Conservation (phyloP, 1,284 basidiomycete species). For the Ganoderma meredithae region DNA sequence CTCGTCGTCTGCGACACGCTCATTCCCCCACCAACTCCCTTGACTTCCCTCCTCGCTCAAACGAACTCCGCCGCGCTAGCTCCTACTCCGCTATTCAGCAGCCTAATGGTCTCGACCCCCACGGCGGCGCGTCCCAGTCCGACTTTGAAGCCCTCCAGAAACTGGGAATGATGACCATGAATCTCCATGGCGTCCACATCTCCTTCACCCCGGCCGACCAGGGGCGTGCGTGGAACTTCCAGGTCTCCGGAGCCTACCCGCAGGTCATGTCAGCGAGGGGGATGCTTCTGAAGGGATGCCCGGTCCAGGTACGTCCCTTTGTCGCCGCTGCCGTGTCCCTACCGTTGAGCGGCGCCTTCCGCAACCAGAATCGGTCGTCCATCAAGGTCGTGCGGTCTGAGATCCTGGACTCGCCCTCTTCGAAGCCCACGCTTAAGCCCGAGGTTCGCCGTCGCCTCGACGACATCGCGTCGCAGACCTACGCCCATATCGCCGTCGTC, state of each 20-base stretch:
- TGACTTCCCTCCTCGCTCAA: slow-evolving; percentile 58
- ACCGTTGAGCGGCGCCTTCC: slow-evolving; percentile 19
- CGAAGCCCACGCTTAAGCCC: slow-evolving; percentile 85
- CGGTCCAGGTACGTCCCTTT: slow-evolving; percentile 69
- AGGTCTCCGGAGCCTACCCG: slow-evolving; percentile 90
- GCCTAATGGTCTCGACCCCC: slow-evolving; percentile 47
- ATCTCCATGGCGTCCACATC: slow-evolving; percentile 83
- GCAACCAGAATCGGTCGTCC: slow-evolving; percentile 75
- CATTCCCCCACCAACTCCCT: slow-evolving; percentile 68
- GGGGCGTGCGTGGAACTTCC: slow-evolving; percentile 85
- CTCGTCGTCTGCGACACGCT: slow-evolving; percentile 75
- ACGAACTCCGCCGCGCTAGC: slow-evolving; percentile 51
- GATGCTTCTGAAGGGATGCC: slow-evolving; percentile 89
- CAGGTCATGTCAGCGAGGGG: slow-evolving; percentile 93
- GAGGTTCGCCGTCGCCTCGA: slow-evolving; percentile 90
- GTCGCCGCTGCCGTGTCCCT: not conserved
- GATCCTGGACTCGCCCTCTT: slow-evolving; percentile 86
- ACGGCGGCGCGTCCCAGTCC: slow-evolving; percentile 47
- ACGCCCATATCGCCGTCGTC: slow-evolving; percentile 90
- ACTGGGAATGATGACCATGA: slow-evolving; percentile 81
- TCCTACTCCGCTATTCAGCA: slow-evolving; percentile 51
- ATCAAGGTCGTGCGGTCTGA: slow-evolving; percentile 94
- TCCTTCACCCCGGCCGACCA: slow-evolving; percentile 80
- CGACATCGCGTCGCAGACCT: slow-evolving; percentile 89
- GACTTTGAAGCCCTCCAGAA: slow-evolving; percentile 83